Base-by-base conservation (phyloP, 805 yeast genomes). In the Barnettozyma salicaria region DNA sequence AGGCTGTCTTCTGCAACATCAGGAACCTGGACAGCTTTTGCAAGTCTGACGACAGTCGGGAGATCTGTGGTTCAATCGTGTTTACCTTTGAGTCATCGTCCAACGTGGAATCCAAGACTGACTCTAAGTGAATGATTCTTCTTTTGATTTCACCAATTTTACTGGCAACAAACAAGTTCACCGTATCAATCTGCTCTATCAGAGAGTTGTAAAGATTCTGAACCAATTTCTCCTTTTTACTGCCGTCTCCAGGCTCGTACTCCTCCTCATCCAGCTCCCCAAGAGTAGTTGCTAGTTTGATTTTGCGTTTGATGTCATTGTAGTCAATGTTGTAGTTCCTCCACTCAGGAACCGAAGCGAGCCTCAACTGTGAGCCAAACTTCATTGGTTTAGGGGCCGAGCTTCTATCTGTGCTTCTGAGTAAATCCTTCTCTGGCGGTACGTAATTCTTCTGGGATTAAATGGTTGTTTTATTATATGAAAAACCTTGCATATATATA, bases 331-430 rank as follows among this genome's bases (percentile, higher is more conserved):
- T 87, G 60, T 85, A 80, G 43, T 75, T 73, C 50, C 74, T 73
- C 97, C 97, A 89, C 63, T 85, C 92, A 2, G 89, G 87, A 18
- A 87, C 82, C 10, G 95, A 82, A 48, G 86, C 70, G 45, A 74
- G 77, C 36, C 72, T 65, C 17, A 89, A 68, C 52, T 82, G 88
- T 28, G 75, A 68, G 35, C 96, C 96, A 59, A 88, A 89, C 61
- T 87, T 90, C 97, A 89, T 89, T n/a, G n/a, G n/a, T n/a, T n/a
- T n/a, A n/a, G n/a, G n/a, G n/a, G n/a, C n/a, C n/a, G n/a, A n/a
- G n/a, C n/a, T n/a, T n/a, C n/a, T n/a, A n/a, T n/a, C n/a, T n/a
- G n/a, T n/a, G n/a, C n/a, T n/a, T n/a, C n/a, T n/a, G n/a, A n/a
- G n/a, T n/a, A n/a, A n/a, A n/a, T n/a, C n/a, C n/a, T n/a, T n/a